These are phyloP conservation scores for Aspergillus fructus DNA, from an alignment of 2,329 filamentous ascomycete species.

Conservation along the genomic window DNA sequence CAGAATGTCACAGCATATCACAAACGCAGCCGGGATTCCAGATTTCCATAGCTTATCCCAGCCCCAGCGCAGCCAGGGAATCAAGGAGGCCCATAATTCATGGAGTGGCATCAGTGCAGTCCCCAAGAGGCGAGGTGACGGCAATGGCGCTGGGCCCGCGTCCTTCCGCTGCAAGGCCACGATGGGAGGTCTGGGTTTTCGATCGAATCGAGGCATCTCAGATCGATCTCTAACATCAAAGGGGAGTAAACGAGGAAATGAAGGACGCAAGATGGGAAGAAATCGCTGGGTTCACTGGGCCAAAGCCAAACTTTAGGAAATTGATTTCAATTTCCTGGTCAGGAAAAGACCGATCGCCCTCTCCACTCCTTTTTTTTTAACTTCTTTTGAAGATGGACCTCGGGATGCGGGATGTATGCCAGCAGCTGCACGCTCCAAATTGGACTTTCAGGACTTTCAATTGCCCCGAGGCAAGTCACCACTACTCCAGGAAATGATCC, in stretches of 20 bases:
- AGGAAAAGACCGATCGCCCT: conserved; percentile 22
- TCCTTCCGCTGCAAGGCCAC: conserved; percentile 6
- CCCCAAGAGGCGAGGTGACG: background rate
- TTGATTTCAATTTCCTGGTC: conserved; percentile 16
- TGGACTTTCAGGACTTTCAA: background rate
- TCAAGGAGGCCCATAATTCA: background rate
- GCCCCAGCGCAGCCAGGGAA: background rate
- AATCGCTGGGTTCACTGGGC: background rate
- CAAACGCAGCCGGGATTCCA: background rate
- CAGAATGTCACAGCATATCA: conserved; percentile 1
- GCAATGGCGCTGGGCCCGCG: conserved; percentile 4
- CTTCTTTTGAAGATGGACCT: background rate
- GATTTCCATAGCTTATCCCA: background rate
- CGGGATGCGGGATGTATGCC: background rate
- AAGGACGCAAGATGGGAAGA: background rate
- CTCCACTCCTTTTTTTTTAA: background rate
- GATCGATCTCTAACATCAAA: background rate
- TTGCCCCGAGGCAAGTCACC: background rate
- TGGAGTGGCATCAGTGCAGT: background rate
- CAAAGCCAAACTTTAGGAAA: conserved; percentile 5
- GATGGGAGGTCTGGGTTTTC: background rate
- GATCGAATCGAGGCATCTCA: background rate
- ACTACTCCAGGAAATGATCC: background rate
- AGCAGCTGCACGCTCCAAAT: background rate
- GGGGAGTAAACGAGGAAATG: background rate